A percentile compares a stretch with the other conserved stretches of the same genome.
phyloP scores from a whole-genome alignment of 2,329 filamentous ascomycete genomes.

The Aspergillus neotritici region DNA sequence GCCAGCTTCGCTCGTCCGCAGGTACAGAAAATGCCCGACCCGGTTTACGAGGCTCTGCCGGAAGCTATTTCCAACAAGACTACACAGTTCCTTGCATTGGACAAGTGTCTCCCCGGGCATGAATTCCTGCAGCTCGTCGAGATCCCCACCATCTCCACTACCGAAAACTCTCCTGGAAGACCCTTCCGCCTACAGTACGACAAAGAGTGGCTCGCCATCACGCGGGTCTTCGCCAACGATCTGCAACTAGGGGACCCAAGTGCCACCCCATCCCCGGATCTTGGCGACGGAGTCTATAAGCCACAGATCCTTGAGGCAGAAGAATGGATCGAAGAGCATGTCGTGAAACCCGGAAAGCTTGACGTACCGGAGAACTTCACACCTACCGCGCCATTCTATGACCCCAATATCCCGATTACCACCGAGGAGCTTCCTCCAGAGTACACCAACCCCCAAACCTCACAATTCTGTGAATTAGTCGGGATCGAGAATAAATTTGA shows the following conservation, averaged over 20 bases:
- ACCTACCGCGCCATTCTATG: conserved; percentile 67
- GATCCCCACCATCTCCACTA: conserved; percentile 47
- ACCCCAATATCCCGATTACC: conserved; percentile 51
- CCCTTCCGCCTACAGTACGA: conserved; percentile 72
- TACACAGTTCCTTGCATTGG: conserved; percentile 81
- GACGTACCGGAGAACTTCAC: conserved; percentile 72
- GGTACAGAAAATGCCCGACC: conserved; percentile 19
- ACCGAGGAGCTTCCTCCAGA: conserved; percentile 64
- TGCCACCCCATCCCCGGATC: conserved; percentile 52
- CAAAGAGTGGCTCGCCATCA: conserved; percentile 92
- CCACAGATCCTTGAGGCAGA: conserved; percentile 64
- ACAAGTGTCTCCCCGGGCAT: conserved; percentile 77
- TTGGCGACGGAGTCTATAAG: conserved; percentile 63
- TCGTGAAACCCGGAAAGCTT: conserved; percentile 59
- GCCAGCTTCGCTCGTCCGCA: conserved; percentile 60
- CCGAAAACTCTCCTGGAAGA: conserved; percentile 23
- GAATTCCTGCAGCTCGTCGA: conserved; percentile 77
- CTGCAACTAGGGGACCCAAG: conserved; percentile 59
- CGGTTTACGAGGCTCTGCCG: conserved; percentile 60
- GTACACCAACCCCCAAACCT: conserved; percentile 82
- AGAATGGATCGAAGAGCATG: conserved; percentile 73
- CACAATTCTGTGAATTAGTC: conserved; percentile 71
- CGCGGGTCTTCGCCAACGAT: conserved; percentile 66
- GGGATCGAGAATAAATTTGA: conserved; percentile 72
- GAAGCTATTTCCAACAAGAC: conserved; percentile 67